A percentile compares a stretch with the other conserved stretches of the same genome.
phyloP scores from a whole-genome alignment of 345 rosid species.

The Salix brachista region DNA sequence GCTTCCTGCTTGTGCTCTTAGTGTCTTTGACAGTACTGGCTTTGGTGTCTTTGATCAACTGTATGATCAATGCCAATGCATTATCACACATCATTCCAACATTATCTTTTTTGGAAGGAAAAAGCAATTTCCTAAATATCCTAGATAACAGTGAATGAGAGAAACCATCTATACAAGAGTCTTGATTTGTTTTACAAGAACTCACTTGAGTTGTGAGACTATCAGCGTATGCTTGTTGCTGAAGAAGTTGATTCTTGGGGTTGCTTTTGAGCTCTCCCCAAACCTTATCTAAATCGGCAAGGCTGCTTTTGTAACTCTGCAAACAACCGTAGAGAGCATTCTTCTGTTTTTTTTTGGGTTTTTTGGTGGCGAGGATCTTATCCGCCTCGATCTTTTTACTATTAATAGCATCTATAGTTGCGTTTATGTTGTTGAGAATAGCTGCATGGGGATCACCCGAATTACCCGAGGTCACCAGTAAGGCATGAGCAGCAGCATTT shows the following conservation, averaged over 20 bases:
- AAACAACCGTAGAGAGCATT: slow-evolving; percentile 70
- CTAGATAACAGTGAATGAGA: slow-evolving; percentile 21
- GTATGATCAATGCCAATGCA: slow-evolving; percentile 47
- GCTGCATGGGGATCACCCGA: slow-evolving; percentile 27
- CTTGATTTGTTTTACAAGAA: slow-evolving; percentile 76
- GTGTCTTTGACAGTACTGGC: slow-evolving; percentile 23
- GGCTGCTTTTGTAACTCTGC: slow-evolving; percentile 67
- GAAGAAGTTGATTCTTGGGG: slow-evolving; percentile 49
- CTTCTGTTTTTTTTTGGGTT: slow-evolving; percentile 46
- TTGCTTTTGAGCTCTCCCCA: slow-evolving; percentile 44
- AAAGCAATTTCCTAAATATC: rapidly evolving
- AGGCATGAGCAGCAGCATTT: slow-evolving; percentile 32
- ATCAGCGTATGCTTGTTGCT: slow-evolving; percentile 39
- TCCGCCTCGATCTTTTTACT: slow-evolving; percentile 13
- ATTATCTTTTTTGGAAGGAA: neutral
- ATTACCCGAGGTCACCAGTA: slow-evolving; percentile 53
- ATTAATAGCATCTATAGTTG: slow-evolving; percentile 16
- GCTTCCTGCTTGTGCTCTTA: slow-evolving; percentile 35
- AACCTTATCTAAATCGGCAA: slow-evolving; percentile 61
- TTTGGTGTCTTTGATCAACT: neutral
- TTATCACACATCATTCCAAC: slow-evolving; percentile 52
- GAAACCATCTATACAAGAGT: slow-evolving; percentile 77
- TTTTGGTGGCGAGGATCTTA: slow-evolving; percentile 2
- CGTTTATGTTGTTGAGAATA: slow-evolving; percentile 21
- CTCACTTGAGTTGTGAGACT: slow-evolving; percentile 68